Conservation (phyloP, 345 rosid species). For the Fremontodendron californicum region DNA sequence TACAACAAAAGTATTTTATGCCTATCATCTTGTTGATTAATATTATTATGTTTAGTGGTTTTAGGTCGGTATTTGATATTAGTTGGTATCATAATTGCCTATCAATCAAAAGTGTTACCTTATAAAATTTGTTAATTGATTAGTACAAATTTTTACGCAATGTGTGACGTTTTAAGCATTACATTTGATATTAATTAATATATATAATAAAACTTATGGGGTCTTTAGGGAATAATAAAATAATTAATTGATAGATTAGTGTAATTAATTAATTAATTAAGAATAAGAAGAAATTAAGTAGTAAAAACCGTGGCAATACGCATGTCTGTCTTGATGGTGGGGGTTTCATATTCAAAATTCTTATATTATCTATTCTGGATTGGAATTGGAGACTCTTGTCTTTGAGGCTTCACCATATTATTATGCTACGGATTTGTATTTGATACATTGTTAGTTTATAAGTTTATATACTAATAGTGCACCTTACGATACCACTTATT, state of each 20-base stretch:
- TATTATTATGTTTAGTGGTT: background rate
- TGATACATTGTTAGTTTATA: too few relatives aligned
- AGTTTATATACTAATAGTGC: too few relatives aligned
- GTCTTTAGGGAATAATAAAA: background rate
- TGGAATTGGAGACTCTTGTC: too few relatives aligned
- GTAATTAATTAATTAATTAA: background rate
- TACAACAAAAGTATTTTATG: background rate
- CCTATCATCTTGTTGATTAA: background rate
- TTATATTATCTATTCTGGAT: too few relatives aligned
- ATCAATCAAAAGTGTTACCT: background rate
- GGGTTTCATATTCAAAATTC: too few relatives aligned
- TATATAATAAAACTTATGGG: background rate
- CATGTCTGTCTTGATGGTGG: too few relatives aligned
- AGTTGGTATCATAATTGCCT: background rate
- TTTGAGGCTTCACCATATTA: background rate
- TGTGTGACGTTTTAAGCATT: slow-evolving; percentile 6
- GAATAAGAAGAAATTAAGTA: background rate
- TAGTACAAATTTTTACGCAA: background rate
- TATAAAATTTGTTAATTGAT: background rate
- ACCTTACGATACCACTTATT: too few relatives aligned
- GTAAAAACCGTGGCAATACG: background rate
- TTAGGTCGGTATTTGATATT: background rate
- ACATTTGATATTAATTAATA: background rate
- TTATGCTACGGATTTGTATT: too few relatives aligned
- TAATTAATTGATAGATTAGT: background rate